Evolutionary conservation across 306 rosid genomes (phyloP).

Genomic region (Cicer yamashitae): DNA sequence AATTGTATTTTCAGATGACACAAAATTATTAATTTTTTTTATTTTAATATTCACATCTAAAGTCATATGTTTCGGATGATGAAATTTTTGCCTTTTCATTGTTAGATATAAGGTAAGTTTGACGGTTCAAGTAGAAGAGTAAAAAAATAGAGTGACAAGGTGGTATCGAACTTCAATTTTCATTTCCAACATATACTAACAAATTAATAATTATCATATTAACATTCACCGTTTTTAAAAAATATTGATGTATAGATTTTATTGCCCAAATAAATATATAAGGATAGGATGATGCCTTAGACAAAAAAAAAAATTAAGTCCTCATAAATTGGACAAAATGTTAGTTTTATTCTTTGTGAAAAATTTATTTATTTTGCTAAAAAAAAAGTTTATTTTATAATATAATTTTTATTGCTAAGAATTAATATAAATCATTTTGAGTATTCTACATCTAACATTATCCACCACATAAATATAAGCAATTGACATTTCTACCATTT

Average conservation of each 20-base stretch:
- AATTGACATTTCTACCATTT: conserved; percentile 31
- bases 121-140: too few relatives aligned
- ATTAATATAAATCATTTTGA: background rate
- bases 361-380: background rate
- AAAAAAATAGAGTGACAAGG: too few relatives aligned
- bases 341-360: background rate
- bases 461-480: conserved; percentile 39
- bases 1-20: too few relatives aligned
- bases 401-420: background rate
- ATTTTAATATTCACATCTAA: too few relatives aligned
- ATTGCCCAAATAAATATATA: background rate
- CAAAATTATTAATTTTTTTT: too few relatives aligned
- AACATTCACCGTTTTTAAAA: too few relatives aligned
- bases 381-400: background rate
- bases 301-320: background rate
- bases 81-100: background rate
- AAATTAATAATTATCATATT: too few relatives aligned
- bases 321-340: background rate
- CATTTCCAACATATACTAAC: too few relatives aligned
- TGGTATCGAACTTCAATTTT: too few relatives aligned
- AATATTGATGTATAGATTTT: background rate
- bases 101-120: background rate
- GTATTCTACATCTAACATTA: conserved; percentile 40
- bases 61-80: too few relatives aligned
- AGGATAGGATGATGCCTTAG: background rate